Evolutionary conservation across 2,329 filamentous ascomycete species (phyloP), one percentile per base, ranked within the genome.

Genomic region (Sporothrix euskadiensis): DNA sequence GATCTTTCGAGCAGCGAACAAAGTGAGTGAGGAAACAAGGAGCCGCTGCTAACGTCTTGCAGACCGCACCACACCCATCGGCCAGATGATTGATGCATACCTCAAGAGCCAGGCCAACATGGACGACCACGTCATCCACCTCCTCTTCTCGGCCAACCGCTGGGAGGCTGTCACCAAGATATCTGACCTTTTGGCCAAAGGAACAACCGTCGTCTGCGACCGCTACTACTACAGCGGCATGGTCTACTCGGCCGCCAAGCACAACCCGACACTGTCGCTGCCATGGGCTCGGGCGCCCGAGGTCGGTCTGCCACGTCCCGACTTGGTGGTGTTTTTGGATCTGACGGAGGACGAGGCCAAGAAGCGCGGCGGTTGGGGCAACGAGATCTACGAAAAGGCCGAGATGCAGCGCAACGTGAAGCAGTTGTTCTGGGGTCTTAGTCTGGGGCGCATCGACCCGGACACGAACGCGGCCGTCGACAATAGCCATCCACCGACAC

Each of bases 191-290:
- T 81, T 98, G 6, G 83, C 84, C 0, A 81, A 84, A 1, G 94
- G 95, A 9, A 90, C 86, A 26, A 96, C 89, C 0, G 87, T 99
- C 44, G 85, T 99, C 54, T 90, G 95, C 77, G 96, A 99, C 82
- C 90, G 96, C 66, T 99, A 98, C 84, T 97, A 97, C 81, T 95
- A 97, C 84, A 96, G 92, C 26, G 96, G 96, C 71, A 92, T 94
- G 73, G 94, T 98, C 69, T 99, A 98, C 84, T 94, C 91, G 32
- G 93, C 94, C 0, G 95, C 96, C 3, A 98, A 98, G 80, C 85
- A 89, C 61, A 93, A 93, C 77, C 88, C 90, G 0, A 81, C 84
- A 1, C 86, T 98, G 14, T 84, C 87, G 0, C 84, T 98, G 0
- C 82, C 87, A 0, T 99, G 96, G 94, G 94, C 94, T 8, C 90